Evolutionary conservation across 768 basidiomycete species (phyloP), one percentile per base, ranked within the genome.

Genomic region (Serendipita sp.): DNA sequence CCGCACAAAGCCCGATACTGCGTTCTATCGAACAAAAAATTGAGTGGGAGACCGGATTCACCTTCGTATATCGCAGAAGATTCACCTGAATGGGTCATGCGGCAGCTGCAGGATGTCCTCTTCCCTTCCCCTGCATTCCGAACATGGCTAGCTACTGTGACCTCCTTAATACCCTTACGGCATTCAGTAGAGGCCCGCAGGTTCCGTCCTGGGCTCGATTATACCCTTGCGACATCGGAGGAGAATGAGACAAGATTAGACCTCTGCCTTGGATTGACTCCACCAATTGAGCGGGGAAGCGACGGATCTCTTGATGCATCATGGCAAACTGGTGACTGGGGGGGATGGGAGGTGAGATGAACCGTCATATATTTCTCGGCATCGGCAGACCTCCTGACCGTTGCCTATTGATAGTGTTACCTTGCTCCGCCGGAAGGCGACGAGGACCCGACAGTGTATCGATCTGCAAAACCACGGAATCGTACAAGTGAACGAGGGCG

Each of bases 1-100:
- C 92, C 95, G 34, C 92, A 94, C 73, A 92, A 94, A 73, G 91
- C 90, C 81, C 89, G 95, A 38, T 97, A 93, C 78, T 87, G 89
- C 73, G 79, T 80, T 2, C 84, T 94, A 32, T 34, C 58, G 75
- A 74, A 75, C 28, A 77, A 74, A 3, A 76, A 75, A n/a, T 74
- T 72, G 47, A 75, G 75, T 48, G 78, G 79, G 16, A 80, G 81
- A 45, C 76, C 78, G 16, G 81, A 79, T 35, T 79, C 82, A 32
- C 76, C 80, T 37, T 74, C 80, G 18, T 77, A 78, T n/a, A 76
- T 81, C 18, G 81, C 81, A 66, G 78, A 79, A 67, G 35, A 45
- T 13, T 60, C 66, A 10, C 65, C 65, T 13, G 73, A 71, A 10
- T 69, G 70, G 16, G 83, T 85, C 68, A 70, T 91, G 66, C 81